Conservation (phyloP, 2,329 filamentous ascomycete species). For the Xylaria sp. region DNA sequence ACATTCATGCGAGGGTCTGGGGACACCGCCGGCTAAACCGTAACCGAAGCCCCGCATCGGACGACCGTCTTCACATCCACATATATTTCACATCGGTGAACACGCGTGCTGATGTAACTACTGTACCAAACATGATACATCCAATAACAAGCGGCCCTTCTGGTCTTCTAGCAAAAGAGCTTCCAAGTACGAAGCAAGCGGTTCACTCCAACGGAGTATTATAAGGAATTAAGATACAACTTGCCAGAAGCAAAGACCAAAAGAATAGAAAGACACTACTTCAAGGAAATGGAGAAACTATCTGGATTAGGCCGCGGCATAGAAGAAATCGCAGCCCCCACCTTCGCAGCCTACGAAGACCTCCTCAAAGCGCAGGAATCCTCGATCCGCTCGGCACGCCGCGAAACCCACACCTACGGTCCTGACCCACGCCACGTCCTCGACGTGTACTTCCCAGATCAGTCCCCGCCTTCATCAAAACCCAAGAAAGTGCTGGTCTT, state of each 20-base stretch:
- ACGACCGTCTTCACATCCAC: neutral
- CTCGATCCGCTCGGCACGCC: slow-evolving; percentile 45
- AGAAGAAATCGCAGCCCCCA: slow-evolving; percentile 40
- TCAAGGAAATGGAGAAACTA: slow-evolving; percentile 29
- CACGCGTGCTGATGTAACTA: neutral
- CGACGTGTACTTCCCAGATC: slow-evolving; percentile 52
- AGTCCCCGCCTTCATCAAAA: slow-evolving; percentile 16
- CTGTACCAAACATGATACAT: neutral
- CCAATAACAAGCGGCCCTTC: neutral
- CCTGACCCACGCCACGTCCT: slow-evolving; percentile 52
- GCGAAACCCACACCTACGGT: slow-evolving; percentile 52
- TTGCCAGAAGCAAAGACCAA: neutral
- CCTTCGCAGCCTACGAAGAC: slow-evolving; percentile 44
- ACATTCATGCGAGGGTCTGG: slow-evolving; percentile 1
- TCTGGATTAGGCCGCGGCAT: slow-evolving; percentile 22
- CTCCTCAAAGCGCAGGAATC: slow-evolving; percentile 42
- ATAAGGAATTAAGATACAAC: neutral
- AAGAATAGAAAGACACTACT: neutral
- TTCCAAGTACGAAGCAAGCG: no score
- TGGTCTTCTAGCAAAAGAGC: no score
- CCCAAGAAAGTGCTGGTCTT: slow-evolving; percentile 48
- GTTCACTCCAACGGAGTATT: neutral
- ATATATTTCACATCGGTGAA: neutral
- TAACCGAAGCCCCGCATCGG: slow-evolving; percentile 22
- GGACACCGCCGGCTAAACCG: slow-evolving; percentile 27